A percentile compares a stretch with the other conserved stretches of the same genome.
phyloP scores from a whole-genome alignment of 306 rosid species.

The Casuarina glauca region DNA sequence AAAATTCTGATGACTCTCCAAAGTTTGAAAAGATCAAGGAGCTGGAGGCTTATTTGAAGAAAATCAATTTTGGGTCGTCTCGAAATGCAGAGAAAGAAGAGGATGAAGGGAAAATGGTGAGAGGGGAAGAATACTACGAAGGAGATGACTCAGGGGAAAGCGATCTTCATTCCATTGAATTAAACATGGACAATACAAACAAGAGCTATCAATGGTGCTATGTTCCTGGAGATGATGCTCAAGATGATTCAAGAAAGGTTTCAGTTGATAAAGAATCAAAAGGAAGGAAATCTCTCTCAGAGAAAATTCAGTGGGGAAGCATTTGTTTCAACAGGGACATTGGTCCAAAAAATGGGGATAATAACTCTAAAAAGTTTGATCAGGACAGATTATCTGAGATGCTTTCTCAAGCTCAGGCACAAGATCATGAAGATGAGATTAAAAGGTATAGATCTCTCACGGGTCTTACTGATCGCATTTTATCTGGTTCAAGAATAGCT shows the following conservation, averaged over 20 bases:
- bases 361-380: constrained; percentile 39
- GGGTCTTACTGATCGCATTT: constrained; percentile 37
- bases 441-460: constrained; percentile 36
- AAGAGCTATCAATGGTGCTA: constrained; percentile 68
- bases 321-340: constrained; percentile 79
- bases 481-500: constrained; percentile 37
- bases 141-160: constrained; percentile 61
- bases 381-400: constrained; percentile 37
- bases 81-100: constrained; percentile 32
- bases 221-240: constrained; percentile 41
- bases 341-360: constrained; percentile 43
- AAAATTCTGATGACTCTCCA: constrained; percentile 38
- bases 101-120: constrained; percentile 37
- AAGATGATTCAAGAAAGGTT: constrained; percentile 44
- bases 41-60: constrained; percentile 67
- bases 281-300: constrained; percentile 70
- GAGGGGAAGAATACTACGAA: constrained; percentile 38
- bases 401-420: constrained; percentile 36
- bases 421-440: constrained; percentile 40
- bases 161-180: constrained; percentile 88
- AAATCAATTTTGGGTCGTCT: constrained; percentile 46
- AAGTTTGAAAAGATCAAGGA: constrained; percentile 57
- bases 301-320: constrained; percentile 88
- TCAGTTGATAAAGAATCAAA: constrained; percentile 58
- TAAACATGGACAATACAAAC: constrained; percentile 68